phyloP scores from a whole-genome alignment of 1,139 yeast species.

The Saccharomycopsis hybrid region DNA sequence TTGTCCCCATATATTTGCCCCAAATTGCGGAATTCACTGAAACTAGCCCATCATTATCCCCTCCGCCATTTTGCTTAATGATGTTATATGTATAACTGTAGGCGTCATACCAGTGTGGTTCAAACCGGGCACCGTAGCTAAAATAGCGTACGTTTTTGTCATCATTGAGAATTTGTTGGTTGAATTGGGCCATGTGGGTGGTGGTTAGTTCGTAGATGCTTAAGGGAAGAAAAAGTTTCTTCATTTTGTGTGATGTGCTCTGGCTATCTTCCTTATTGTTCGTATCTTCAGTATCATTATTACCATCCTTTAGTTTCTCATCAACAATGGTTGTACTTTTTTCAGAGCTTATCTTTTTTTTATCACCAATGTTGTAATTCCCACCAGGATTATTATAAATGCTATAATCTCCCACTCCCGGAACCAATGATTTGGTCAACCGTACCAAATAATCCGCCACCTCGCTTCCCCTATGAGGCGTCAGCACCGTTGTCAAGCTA shows the following conservation, averaged over 20 bases:
- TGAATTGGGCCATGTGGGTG: conserved; percentile 45
- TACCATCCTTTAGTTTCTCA: not conserved
- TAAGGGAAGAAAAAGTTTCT: not conserved
- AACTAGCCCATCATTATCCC: conserved; percentile 80
- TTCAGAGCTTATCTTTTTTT: not conserved
- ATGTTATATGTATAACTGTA: conserved; percentile 61
- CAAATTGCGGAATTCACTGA: conserved; percentile 72
- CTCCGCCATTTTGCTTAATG: conserved; percentile 38
- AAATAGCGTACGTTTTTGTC: conserved; percentile 58
- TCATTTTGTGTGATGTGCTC: no score
- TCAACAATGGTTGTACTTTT: not conserved
- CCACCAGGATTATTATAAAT: no score
- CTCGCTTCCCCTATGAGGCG: conserved; percentile 86
- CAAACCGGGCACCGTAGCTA: conserved; percentile 74
- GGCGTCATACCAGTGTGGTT: conserved; percentile 56
- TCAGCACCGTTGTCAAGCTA: conserved; percentile 75
- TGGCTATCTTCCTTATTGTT: no score
- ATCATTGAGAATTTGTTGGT: conserved; percentile 44
- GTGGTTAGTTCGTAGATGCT: conserved; percentile 61
- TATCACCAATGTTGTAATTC: no score
- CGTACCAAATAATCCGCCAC: conserved; percentile 63
- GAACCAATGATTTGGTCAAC: not conserved
- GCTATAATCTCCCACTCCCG: not conserved
- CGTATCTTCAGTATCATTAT: no score
- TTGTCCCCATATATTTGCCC: conserved; percentile 78